phyloP scores from a whole-genome alignment of 2,329 filamentous ascomycete species.

The Curvularia verruculosa region DNA sequence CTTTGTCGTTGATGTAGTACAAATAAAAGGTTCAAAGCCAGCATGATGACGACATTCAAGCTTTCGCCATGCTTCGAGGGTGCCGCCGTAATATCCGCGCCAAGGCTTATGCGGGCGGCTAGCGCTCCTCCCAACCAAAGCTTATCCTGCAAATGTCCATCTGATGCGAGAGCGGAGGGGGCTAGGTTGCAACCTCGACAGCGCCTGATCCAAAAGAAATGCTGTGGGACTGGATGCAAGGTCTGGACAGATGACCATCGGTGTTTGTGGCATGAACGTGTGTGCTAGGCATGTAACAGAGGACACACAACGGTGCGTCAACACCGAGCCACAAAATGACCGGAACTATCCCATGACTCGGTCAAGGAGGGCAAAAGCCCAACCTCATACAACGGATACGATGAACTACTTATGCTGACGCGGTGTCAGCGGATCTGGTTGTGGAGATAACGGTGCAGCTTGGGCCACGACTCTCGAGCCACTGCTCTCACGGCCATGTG shows the following conservation, averaged over 20 bases:
- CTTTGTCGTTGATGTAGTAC: background rate
- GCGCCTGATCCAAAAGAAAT: background rate
- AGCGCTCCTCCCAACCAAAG: conserved; percentile 6
- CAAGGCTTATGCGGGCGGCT: conserved; percentile 2
- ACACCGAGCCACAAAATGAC: background rate
- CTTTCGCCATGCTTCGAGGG: conserved; percentile 19
- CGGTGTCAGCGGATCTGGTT: background rate
- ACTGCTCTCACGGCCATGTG: background rate
- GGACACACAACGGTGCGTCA: background rate
- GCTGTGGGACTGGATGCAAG: background rate
- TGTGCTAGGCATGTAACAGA: background rate
- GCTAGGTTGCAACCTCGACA: background rate
- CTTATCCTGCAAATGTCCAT: conserved; percentile 7
- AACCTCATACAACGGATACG: background rate
- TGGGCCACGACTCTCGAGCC: background rate
- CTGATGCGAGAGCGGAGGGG: background rate
- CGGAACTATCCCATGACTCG: background rate
- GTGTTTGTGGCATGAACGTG: background rate
- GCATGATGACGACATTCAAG: conserved; percentile 9
- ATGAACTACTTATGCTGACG: background rate
- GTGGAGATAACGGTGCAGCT: background rate
- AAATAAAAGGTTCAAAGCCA: background rate
- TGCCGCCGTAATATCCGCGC: conserved; percentile 7
- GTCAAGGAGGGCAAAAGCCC: background rate
- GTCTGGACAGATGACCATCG: background rate